These are phyloP conservation scores for Gossypium trilobum DNA, from an alignment of 441 rosid genomes.

Conservation along the genomic window DNA sequence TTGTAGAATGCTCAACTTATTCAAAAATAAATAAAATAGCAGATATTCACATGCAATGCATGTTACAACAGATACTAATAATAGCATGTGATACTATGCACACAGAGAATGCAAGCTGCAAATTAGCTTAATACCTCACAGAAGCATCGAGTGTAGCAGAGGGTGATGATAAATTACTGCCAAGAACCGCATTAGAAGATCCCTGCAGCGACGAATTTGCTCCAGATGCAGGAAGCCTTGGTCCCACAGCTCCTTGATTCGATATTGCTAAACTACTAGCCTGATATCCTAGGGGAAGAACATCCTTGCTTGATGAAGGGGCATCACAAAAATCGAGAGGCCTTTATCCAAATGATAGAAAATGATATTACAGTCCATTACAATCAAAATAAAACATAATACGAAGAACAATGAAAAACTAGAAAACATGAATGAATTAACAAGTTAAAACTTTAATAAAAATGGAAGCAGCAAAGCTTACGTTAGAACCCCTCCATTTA, in stretches of 20 bases:
- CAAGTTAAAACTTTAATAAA: conserved; percentile 3
- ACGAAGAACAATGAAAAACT: conserved; percentile 1
- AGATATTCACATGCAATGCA: not conserved
- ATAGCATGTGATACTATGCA: conserved; percentile 6
- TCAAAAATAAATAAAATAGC: not conserved
- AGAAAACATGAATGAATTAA: conserved; percentile 1
- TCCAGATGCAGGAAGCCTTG: conserved; percentile 53
- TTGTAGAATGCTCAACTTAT: not conserved
- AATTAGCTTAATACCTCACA: conserved; percentile 46
- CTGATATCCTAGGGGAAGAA: conserved; percentile 50
- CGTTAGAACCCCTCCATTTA: conserved; percentile 64
- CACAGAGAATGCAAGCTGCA: conserved; percentile 15
- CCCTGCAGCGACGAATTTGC: conserved; percentile 54
- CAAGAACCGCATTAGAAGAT: conserved; percentile 48
- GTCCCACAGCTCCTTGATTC: conserved; percentile 56
- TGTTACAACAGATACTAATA: not conserved
- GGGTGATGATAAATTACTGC: conserved; percentile 50
- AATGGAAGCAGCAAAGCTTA: conserved; percentile 36
- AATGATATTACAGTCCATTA: conserved; percentile 15
- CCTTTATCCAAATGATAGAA: conserved; percentile 46
- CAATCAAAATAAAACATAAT: conserved; percentile 16
- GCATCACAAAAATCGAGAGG: conserved; percentile 88
- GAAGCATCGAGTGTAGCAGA: conserved; percentile 55
- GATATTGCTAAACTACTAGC: conserved; percentile 41
- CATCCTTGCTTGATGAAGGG: conserved; percentile 55